These are phyloP conservation scores for Stygiomarasmius scandens DNA, from an alignment of 1,284 basidiomycete species.

Conservation along the genomic window DNA sequence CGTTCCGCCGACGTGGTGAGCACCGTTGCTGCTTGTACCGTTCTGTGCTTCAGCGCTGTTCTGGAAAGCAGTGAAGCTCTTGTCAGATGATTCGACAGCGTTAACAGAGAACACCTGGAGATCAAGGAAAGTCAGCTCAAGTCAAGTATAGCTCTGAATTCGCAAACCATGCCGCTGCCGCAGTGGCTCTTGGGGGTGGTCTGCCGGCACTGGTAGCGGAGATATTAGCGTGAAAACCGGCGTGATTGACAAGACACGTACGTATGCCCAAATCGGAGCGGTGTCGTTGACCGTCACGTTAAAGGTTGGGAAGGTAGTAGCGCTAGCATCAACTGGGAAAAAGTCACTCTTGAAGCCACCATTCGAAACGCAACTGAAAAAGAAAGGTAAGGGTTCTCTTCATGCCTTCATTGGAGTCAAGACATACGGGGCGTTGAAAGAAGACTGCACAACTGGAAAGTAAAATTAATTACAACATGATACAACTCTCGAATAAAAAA, in stretches of 20 bases:
- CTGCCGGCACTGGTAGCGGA: conserved; percentile 32
- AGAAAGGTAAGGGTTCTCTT: too few species aligned
- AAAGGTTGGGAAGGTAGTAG: conserved; percentile 35
- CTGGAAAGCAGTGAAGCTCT: conserved; percentile 48
- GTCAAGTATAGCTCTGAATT: too few species aligned
- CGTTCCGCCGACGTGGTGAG: conserved; percentile 30
- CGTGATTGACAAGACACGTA: neutral
- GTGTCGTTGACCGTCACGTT: conserved; percentile 47
- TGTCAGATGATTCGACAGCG: conserved; percentile 23
- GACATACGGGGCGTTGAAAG: too few species aligned
- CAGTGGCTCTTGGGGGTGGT: conserved; percentile 24
- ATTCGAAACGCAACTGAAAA: too few species aligned
- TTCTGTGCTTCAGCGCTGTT: conserved; percentile 31
- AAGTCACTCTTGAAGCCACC: conserved; percentile 48
- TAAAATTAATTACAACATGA: too few species aligned
- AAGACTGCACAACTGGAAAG: too few species aligned
- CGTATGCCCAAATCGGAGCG: conserved; percentile 27
- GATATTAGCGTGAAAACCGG: neutral
- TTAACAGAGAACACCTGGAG: neutral
- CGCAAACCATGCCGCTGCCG: conserved; percentile 33
- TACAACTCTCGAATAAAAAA: too few species aligned
- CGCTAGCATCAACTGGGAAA: conserved; percentile 39
- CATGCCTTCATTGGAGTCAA: too few species aligned
- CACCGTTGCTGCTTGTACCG: conserved; percentile 28
- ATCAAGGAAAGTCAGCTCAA: neutral